Evolutionary conservation across 1,284 basidiomycete genomes (phyloP).

Genomic region (Acaromyces ingoldii): DNA sequence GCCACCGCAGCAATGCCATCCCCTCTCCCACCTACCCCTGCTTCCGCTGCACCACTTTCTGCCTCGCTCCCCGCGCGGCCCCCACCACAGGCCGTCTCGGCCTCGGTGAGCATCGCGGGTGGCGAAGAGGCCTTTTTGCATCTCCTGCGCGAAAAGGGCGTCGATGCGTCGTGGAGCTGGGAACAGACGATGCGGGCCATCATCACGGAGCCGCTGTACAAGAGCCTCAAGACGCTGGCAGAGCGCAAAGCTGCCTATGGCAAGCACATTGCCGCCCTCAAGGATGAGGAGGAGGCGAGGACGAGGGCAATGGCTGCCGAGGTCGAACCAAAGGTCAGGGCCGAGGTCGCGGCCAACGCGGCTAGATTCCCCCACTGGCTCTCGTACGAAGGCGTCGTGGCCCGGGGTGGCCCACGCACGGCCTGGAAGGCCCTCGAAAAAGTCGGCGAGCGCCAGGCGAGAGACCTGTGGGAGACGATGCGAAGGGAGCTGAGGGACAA

Average conservation of each 20-base stretch:
- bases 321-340: slow-evolving; percentile 28
- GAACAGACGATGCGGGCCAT: slow-evolving; percentile 95
- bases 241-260: slow-evolving; percentile 82
- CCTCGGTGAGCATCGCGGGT: no score
- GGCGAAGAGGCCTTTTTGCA: slow-evolving; percentile 90
- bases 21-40: neutral
- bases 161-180: slow-evolving; percentile 92
- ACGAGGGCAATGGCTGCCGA: slow-evolving; percentile 17
- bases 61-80: neutral
- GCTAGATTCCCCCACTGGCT: slow-evolving; percentile 1
- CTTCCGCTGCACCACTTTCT: neutral
- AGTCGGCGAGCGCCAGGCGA: slow-evolving; percentile 25
- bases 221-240: slow-evolving; percentile 82
- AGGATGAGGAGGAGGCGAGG: slow-evolving; percentile 28
- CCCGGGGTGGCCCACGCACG: neutral
- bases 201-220: slow-evolving; percentile 96
- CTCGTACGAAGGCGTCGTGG: slow-evolving; percentile 3
- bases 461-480: slow-evolving; percentile 23
- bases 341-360: slow-evolving; percentile 10
- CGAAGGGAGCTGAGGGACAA: slow-evolving; percentile 22
- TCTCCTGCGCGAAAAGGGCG: slow-evolving; percentile 77
- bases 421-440: slow-evolving; percentile 20
- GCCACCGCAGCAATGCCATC: neutral
- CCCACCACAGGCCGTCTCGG: no score
- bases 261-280: slow-evolving; percentile 49